These are phyloP conservation scores for Solanum commersonii DNA, from an alignment of 257 asterid genomes.

Conservation along the genomic window DNA sequence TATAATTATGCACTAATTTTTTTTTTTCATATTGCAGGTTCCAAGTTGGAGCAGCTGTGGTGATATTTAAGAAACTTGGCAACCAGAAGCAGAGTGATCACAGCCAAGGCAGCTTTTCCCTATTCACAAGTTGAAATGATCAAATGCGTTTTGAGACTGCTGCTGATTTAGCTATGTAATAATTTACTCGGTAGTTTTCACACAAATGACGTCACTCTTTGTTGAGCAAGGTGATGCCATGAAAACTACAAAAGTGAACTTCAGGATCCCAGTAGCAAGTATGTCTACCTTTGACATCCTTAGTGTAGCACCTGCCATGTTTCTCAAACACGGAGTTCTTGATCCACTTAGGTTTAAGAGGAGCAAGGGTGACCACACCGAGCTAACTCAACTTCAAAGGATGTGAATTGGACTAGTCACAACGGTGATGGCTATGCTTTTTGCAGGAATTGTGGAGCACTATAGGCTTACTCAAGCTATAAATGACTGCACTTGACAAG, in stretches of 20 bases:
- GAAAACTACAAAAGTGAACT: slow-evolving; percentile 31
- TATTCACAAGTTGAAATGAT: slow-evolving; percentile 89
- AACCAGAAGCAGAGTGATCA: slow-evolving; percentile 23
- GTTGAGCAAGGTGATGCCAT: slow-evolving; percentile 48
- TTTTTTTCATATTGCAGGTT: slow-evolving; percentile 34
- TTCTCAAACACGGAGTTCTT: slow-evolving; percentile 53
- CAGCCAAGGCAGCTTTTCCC: slow-evolving; percentile 69
- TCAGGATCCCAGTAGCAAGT: slow-evolving; percentile 79
- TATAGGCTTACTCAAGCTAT: neutral
- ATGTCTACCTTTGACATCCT: slow-evolving; percentile 89
- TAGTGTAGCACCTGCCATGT: slow-evolving; percentile 69
- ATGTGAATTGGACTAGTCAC: neutral
- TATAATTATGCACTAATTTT: neutral
- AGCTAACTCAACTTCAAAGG: neutral
- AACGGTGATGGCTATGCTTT: neutral
- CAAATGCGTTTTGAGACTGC: slow-evolving; percentile 44
- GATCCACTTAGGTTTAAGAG: slow-evolving; percentile 47
- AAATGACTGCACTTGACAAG: neutral
- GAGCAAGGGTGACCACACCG: neutral
- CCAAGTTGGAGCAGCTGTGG: slow-evolving; percentile 65
- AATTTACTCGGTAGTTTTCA: slow-evolving; percentile 64
- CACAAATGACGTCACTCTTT: slow-evolving; percentile 91
- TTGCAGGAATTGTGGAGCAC: neutral
- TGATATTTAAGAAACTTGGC: slow-evolving; percentile 42
- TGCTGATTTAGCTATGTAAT: slow-evolving; percentile 64